Evolutionary conservation across 345 rosid species (phyloP).

Genomic region (Turritis glabra): DNA sequence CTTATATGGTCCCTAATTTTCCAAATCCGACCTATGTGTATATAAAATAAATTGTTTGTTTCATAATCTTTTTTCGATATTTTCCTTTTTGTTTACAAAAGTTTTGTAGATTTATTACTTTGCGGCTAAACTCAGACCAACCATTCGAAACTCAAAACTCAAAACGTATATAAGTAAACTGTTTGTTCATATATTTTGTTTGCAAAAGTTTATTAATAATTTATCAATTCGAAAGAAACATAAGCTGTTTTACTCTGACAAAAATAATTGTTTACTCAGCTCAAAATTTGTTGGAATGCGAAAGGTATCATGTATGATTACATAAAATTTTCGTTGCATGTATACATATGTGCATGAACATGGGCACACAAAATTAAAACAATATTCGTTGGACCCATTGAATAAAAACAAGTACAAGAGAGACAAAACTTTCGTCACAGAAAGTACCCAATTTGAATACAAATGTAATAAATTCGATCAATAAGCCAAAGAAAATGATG

Average conservation of each 20-base stretch:
- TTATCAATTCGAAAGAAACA: not conserved
- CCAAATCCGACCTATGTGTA: not conserved
- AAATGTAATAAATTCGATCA: not conserved
- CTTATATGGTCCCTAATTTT: slow-evolving; percentile 32
- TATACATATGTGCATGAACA: slow-evolving; percentile 30
- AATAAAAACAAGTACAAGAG: slow-evolving; percentile 32
- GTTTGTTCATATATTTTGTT: not conserved
- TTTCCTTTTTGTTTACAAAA: not conserved
- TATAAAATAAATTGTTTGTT: not conserved
- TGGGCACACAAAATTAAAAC: slow-evolving; percentile 18
- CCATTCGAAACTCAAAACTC: not conserved
- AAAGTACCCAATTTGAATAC: slow-evolving; percentile 15
- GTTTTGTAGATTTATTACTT: not conserved
- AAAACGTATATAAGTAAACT: no score
- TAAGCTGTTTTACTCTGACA: no score
- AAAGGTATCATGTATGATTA: slow-evolving; percentile 6
- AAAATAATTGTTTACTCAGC: not conserved
- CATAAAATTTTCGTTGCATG: not conserved
- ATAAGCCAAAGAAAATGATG: not conserved
- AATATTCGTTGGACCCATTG: slow-evolving; percentile 35
- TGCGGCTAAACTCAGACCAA: not conserved
- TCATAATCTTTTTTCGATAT: not conserved
- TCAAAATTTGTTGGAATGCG: not conserved
- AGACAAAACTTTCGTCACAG: slow-evolving; percentile 31
- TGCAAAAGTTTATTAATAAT: not conserved